A percentile compares a stretch with the other conserved stretches of the same genome.
These are phyloP conservation scores for Ophioceras dolichostomum DNA, from an alignment of 2,329 filamentous ascomycete species.

Conservation along the genomic window DNA sequence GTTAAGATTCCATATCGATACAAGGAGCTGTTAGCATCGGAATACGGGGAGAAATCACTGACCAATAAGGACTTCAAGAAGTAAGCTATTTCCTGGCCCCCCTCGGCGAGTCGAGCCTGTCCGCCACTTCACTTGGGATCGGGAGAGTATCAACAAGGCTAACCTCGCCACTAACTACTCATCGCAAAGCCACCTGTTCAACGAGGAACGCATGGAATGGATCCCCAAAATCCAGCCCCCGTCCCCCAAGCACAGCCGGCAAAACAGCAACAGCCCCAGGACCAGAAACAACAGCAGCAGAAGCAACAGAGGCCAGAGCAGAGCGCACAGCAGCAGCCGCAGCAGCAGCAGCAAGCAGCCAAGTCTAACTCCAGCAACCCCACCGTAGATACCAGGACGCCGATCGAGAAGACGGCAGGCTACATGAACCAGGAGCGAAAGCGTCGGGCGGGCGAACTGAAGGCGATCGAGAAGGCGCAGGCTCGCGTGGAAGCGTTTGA, in stretches of 20 bases:
- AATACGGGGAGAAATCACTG: constrained; percentile 42
- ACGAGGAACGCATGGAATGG: constrained; percentile 9
- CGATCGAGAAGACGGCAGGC: background rate
- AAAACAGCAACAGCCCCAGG: background rate
- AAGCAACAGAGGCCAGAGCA: background rate
- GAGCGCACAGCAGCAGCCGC: background rate
- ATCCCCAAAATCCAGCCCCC: constrained; percentile 4
- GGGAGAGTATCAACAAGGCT: too few relatives aligned
- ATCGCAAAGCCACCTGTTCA: constrained; percentile 10
- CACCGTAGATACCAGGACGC: background rate
- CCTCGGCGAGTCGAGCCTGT: background rate
- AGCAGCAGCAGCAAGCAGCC: background rate
- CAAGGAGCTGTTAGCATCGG: constrained; percentile 42
- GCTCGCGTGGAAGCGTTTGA: background rate
- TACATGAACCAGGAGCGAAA: background rate
- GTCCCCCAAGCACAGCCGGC: background rate
- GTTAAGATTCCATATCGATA: constrained; percentile 56
- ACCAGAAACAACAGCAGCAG: background rate
- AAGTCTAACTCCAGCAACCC: too few relatives aligned
- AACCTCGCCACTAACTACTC: too few relatives aligned
- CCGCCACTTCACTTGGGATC: background rate
- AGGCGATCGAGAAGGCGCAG: background rate
- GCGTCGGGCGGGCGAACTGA: background rate
- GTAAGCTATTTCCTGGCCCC: constrained; percentile 23
- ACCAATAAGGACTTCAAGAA: constrained; percentile 36